Evolutionary conservation across 495 filamentous ascomycete genomes (phyloP).

Genomic region (Aspergillus bertholletiae): DNA sequence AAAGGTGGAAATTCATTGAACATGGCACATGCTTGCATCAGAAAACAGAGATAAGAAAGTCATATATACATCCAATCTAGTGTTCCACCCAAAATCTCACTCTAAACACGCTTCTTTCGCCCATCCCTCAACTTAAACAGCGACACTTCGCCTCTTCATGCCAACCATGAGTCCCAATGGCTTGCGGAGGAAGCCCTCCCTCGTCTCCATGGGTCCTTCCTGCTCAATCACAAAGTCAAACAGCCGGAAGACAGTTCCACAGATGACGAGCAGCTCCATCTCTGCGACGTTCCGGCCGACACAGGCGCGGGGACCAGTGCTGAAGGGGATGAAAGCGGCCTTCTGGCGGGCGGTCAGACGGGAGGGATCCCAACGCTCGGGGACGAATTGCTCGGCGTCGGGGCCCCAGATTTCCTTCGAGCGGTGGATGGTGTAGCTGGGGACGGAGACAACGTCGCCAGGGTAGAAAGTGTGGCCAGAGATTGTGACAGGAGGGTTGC

Average conservation of each 20-base stretch:
- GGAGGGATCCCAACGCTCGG: conserved; percentile 67
- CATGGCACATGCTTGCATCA: too few species aligned
- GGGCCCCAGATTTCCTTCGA: conserved; percentile 76
- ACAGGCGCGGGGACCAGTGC: conserved; percentile 74
- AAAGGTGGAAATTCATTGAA: too few species aligned
- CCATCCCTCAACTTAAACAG: background rate
- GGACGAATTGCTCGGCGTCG: conserved; percentile 74
- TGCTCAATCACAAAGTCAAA: conserved; percentile 75
- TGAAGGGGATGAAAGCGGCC: conserved; percentile 82
- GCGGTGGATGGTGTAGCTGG: conserved; percentile 87
- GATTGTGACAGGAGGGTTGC: conserved; percentile 51
- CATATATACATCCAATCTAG: too few species aligned
- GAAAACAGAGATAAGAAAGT: too few species aligned
- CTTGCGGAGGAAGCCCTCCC: conserved; percentile 89
- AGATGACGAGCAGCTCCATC: conserved; percentile 87
- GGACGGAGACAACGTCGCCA: conserved; percentile 77
- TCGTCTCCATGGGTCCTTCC: conserved; percentile 64
- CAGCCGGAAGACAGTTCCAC: conserved; percentile 67
- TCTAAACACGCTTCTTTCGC: too few species aligned
- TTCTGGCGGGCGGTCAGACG: conserved; percentile 62
- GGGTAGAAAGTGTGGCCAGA: conserved; percentile 63
- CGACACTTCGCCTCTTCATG: conserved; percentile 42
- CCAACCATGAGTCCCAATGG: conserved; percentile 73
- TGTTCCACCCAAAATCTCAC: too few species aligned
- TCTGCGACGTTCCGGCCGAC: conserved; percentile 87